phyloP scores from a whole-genome alignment of 257 asterid genomes.

The Solanum paucissectum region DNA sequence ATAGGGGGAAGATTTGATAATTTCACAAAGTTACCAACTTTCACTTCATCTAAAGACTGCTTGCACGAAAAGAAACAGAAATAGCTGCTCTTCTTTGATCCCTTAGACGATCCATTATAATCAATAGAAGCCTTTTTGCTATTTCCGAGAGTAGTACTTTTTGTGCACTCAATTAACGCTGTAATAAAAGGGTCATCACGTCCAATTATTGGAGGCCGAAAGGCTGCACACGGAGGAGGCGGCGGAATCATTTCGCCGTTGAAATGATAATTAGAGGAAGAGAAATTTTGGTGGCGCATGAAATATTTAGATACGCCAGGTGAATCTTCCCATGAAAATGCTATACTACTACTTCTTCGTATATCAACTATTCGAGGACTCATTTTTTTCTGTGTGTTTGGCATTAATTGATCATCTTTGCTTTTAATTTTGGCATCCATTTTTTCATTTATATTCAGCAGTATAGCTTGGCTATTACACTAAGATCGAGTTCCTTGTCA shows the following conservation, averaged over 20 bases:
- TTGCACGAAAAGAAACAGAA: constrained; percentile 30
- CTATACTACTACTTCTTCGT: constrained; percentile 24
- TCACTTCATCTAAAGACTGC: constrained; percentile 29
- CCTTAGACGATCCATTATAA: neutral
- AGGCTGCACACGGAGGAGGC: neutral
- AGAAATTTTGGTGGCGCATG: constrained; percentile 7
- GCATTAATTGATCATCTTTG: neutral
- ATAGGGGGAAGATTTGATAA: constrained; percentile 38
- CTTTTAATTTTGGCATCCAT: neutral
- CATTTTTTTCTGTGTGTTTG: constrained; percentile 14
- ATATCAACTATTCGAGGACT: constrained; percentile 27
- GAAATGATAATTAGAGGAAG: neutral
- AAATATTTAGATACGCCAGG: constrained; percentile 51
- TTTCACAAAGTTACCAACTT: constrained; percentile 28
- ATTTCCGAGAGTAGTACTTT: neutral
- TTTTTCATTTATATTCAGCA: neutral
- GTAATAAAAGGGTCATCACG: constrained; percentile 51
- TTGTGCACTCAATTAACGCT: constrained; percentile 47
- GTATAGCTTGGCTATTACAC: neutral
- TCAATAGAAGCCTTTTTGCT: neutral
- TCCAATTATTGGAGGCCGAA: constrained; percentile 3
- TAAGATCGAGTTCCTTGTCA: neutral
- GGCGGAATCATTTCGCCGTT: neutral
- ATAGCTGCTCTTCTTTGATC: neutral
- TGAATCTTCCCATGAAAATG: constrained; percentile 76